Evolutionary conservation across 768 basidiomycete species (phyloP), one percentile per base, ranked within the genome.

Genomic region (Kwoniella mangroviensis): DNA sequence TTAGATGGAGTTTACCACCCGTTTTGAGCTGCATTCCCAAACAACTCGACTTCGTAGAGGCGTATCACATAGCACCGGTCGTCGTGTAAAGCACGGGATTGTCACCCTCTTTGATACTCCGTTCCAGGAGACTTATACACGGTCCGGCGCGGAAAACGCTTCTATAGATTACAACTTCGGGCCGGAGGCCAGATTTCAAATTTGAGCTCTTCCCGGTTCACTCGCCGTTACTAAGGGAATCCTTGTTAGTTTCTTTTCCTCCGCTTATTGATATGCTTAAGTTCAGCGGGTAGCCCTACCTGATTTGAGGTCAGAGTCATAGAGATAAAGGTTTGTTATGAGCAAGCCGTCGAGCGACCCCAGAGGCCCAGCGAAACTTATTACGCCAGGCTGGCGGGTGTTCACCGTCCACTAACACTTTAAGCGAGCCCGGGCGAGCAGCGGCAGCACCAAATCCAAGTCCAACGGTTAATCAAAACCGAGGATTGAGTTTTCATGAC

Each of bases 181-280:
- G 86, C 83, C 85, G 85, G 85, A 86, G 74, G 71, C 86, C 89
- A 89, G 89, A 89, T 90, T 90, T 86, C 85, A 89, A 90, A 89
- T 89, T 90, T 90, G 89, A 90, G 89, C 88, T 89, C 85, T 88
- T 90, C n/a, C n/a, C 88, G 85, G 88, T 90, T 90, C 90, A 89
- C 90, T 90, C 88, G 88, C 89, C 88, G 90, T 89, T 90, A 90
- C 90, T 90, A 63, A 87, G 89, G 90, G 88, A 90, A 90, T 90
- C 90, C 89, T 89, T 87, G 90, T 90, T 90, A 90, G 89, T 91
- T 91, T 90, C 90, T 91, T 91, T 90, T 90, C 90, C 90, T 90
- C 89, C 88, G 87, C 90, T 91, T 90, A 90, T 89, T 90, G 88
- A 90, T 90, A 90, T 90, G 89, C 90, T 90, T 90, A 90, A 90